A percentile compares a stretch with the other conserved stretches of the same genome.
Evolutionary conservation across 495 filamentous ascomycete species (phyloP).

Genomic region (Lophiostoma macrostomum): DNA sequence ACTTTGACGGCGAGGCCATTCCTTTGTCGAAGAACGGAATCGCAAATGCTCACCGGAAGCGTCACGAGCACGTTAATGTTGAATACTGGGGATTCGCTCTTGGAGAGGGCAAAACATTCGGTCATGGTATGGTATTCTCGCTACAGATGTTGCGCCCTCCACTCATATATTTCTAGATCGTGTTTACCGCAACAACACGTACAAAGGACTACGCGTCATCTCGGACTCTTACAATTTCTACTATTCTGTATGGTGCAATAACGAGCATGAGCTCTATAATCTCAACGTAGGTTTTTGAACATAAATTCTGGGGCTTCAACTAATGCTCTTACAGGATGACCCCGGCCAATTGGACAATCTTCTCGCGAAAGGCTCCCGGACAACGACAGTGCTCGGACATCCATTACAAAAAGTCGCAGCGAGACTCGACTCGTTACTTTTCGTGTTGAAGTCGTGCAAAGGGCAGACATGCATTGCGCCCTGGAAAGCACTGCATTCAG

Average conservation of each 20-base stretch:
- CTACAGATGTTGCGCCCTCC: neutral
- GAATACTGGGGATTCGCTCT: constrained; percentile 41
- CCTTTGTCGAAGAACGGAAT: constrained; percentile 31
- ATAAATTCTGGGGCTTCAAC: neutral
- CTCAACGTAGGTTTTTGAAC: constrained; percentile 22
- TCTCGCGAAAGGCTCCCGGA: constrained; percentile 1
- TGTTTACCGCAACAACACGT: constrained; percentile 37
- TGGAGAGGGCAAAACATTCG: constrained; percentile 35
- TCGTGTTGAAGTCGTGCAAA: constrained; percentile 41
- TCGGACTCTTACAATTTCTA: constrained; percentile 30
- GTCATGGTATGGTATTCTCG: neutral
- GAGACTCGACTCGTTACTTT: constrained; percentile 37
- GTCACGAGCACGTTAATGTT: constrained; percentile 49
- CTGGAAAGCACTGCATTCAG: constrained; percentile 36
- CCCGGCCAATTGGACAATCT: constrained; percentile 38
- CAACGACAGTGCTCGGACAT: constrained; percentile 3
- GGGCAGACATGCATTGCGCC: constrained; percentile 34
- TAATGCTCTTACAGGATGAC: constrained; percentile 25
- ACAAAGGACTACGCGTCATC: constrained; percentile 35
- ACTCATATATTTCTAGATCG: constrained; percentile 1
- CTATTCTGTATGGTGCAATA: constrained; percentile 37
- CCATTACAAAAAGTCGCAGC: constrained; percentile 24
- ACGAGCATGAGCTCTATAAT: constrained; percentile 38
- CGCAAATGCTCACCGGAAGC: constrained; percentile 27
- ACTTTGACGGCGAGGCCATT: constrained; percentile 36